Evolutionary conservation across 108 stramenopile species (phyloP), one percentile per base, ranked within the genome.

Genomic region (Cyclostephanos tholiformis): DNA sequence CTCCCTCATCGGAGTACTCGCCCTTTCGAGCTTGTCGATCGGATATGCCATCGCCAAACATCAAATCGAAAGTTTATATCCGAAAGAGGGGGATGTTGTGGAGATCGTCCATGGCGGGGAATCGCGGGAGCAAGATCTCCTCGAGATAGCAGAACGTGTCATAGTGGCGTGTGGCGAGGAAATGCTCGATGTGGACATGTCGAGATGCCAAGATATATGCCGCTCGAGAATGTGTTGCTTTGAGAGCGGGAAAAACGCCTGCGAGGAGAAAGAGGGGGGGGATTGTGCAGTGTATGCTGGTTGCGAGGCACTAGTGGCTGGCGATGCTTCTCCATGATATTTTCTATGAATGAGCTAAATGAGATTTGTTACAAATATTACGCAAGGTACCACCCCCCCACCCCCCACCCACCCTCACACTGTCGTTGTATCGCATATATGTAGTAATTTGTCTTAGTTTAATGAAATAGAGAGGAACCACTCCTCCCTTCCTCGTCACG

Each of bases 211-310:
- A 16, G 10, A 17, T 0, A 3, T 60, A 1, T 60, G 59, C 30
- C 27, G 4, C 16, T 17, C 27, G 59, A 60, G 32, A 0, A 60
- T 60, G 59, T 60, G 59, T 17, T 60, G 59, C 59, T 60, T 60
- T 4, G 59, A 60, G 59, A 38, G 6, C 17, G 59, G 30, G 35
- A 14, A 17, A 17, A 38, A 60, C 32, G 36, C 59, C 14, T 60
- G 59, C 32, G 59, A 35, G 19, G 30, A 60, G n/a, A 35, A 60
- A 3, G 13, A 29, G 59, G 7, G 59, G 0, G 3, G 32, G 16
- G 13, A 60, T 36, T 60, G 59, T 17, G 59, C 30, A 0, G 59
- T 16, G 59, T 60, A 60, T 36, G 59, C 59, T 1, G 59, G 30
- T 17, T 60, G 59, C 16, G 59, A 60, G 30, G 30, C 27, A 1